These are phyloP conservation scores for Macaranga tanarius DNA, from an alignment of 441 rosid species.

Conservation along the genomic window DNA sequence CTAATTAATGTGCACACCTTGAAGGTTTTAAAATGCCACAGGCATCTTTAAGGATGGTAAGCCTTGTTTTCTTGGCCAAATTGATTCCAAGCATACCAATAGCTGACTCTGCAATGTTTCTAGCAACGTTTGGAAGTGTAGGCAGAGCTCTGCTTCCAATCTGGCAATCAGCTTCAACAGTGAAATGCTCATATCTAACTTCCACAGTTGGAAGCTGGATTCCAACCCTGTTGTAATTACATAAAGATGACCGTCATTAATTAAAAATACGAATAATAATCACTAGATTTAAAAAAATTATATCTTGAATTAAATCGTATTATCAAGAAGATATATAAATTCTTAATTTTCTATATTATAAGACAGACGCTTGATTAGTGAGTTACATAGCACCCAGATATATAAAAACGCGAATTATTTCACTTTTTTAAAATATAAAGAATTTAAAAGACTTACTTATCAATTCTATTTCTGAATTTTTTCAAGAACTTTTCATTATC, in stretches of 20 bases:
- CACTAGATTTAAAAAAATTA: too few relatives aligned
- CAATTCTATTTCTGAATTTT: conserved; percentile 61
- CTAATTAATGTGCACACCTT: conserved; percentile 31
- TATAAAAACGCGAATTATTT: too few relatives aligned
- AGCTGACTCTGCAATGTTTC: conserved; percentile 51
- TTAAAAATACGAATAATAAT: too few relatives aligned
- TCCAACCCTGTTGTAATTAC: conserved; percentile 58
- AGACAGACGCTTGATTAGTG: too few relatives aligned
- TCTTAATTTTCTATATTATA: too few relatives aligned
- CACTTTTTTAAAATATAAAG: too few relatives aligned
- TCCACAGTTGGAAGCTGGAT: conserved; percentile 79
- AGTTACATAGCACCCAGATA: too few relatives aligned
- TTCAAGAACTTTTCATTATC: conserved; percentile 66
- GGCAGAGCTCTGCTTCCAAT: conserved; percentile 91
- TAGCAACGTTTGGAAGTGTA: conserved; percentile 58
- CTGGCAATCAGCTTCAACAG: conserved; percentile 67
- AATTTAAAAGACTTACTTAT: conserved; percentile 38
- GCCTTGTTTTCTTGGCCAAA: conserved; percentile 53
- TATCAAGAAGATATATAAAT: too few relatives aligned
- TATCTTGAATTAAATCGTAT: too few relatives aligned
- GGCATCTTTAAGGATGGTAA: conserved; percentile 64
- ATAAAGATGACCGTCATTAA: too few relatives aligned
- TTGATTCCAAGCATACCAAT: conserved; percentile 47
- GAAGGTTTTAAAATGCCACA: conserved; percentile 70
- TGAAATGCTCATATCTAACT: conserved; percentile 74